Evolutionary conservation across 1,284 basidiomycete genomes (phyloP).

Genomic region (Cutaneotrichosporon sp.): DNA sequence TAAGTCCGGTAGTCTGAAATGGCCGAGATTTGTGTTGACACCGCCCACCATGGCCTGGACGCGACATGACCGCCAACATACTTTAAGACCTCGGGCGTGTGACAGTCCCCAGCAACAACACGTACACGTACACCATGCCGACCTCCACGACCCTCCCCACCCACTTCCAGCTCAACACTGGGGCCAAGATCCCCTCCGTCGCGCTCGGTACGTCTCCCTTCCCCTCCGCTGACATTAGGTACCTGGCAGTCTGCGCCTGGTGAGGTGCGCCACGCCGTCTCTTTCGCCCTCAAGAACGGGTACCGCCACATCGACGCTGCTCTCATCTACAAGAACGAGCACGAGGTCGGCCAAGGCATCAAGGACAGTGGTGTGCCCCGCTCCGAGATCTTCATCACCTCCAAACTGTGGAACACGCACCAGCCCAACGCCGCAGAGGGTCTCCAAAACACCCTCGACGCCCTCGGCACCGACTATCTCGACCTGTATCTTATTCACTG

Average conservation of each 20-base stretch:
- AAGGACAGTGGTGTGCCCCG: conserved; percentile 58
- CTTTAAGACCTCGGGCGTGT: neutral
- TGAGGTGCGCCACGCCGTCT: conserved; percentile 23
- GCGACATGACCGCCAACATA: neutral
- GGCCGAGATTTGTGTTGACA: neutral
- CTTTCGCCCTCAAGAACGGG: conserved; percentile 63
- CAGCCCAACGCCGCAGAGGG: conserved; percentile 61
- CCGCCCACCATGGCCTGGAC: neutral
- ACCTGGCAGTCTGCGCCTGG: conserved; percentile 11
- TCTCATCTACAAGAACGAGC: conserved; percentile 63
- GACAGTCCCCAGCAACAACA: neutral
- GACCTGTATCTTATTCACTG: conserved; percentile 55
- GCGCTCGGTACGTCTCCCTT: conserved; percentile 60
- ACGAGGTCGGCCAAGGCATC: conserved; percentile 64
- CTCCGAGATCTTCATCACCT: conserved; percentile 65
- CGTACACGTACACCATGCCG: neutral
- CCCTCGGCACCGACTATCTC: conserved; percentile 57
- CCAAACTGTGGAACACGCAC: conserved; percentile 59
- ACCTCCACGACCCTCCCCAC: conserved; percentile 45
- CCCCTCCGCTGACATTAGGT: neutral
- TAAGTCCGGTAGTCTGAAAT: neutral
- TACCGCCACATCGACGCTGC: conserved; percentile 65
- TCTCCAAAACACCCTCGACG: conserved; percentile 61
- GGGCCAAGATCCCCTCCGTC: conserved; percentile 63
- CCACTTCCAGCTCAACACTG: conserved; percentile 64